Conservation (phyloP, 441 rosid species). For the Populus hybrid region DNA sequence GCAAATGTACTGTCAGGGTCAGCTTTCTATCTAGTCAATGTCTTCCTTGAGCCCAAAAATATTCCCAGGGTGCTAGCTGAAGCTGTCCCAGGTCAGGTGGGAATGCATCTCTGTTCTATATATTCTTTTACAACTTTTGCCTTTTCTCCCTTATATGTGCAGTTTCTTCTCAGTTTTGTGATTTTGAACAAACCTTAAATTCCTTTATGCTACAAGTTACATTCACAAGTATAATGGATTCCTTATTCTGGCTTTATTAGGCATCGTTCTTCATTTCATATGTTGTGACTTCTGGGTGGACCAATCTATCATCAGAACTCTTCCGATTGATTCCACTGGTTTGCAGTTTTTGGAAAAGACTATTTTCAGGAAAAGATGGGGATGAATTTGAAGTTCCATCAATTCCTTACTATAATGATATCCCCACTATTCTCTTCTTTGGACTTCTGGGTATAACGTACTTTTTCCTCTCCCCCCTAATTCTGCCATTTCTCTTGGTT, state of each 20-base stretch:
- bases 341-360: conserved; percentile 36
- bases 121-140: neutral
- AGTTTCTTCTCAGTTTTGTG: neutral
- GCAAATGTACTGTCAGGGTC: conserved; percentile 84
- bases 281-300: conserved; percentile 96
- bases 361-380: conserved; percentile 33
- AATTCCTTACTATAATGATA: conserved; percentile 63
- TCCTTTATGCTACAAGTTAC: neutral
- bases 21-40: conserved; percentile 51
- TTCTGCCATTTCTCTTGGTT: conserved; percentile 86
- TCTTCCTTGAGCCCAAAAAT: conserved; percentile 73
- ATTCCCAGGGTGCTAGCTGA: conserved; percentile 70
- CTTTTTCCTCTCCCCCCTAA: conserved; percentile 94
- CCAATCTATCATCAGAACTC: conserved; percentile 81
- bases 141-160: neutral
- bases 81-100: conserved; percentile 91
- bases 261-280: conserved; percentile 91
- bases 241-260: conserved; percentile 43
- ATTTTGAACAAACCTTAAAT: neutral
- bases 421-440: conserved; percentile 69
- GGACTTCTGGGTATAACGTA: conserved; percentile 86
- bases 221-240: conserved; percentile 14
- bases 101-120: conserved; percentile 2
- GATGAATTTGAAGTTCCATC: conserved; percentile 72
- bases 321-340: conserved; percentile 66